Evolutionary conservation across 495 filamentous ascomycete species (phyloP).

Genomic region (Melanomma pulvis-pyrius): DNA sequence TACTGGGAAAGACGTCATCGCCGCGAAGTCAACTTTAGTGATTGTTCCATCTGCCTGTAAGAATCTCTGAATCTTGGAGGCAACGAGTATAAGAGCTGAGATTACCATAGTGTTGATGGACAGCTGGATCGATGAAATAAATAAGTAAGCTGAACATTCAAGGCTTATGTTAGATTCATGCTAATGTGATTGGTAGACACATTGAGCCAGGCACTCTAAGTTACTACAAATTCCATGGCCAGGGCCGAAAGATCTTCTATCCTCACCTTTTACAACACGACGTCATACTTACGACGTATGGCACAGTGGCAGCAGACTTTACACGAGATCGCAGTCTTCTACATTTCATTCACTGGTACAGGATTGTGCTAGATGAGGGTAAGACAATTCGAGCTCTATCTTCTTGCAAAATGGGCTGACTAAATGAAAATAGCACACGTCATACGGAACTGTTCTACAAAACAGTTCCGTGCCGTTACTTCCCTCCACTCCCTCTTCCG

Average conservation of each 20-base stretch:
- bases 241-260: conserved; percentile 24
- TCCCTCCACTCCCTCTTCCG: conserved; percentile 37
- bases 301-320: conserved; percentile 43
- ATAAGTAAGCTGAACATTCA: conserved; percentile 37
- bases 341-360: conserved; percentile 44
- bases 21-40: conserved; percentile 50
- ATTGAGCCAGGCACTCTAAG: too few relatives aligned
- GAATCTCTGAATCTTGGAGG: neutral
- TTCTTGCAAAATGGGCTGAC: too few relatives aligned
- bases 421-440: too few relatives aligned
- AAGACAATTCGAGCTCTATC: too few relatives aligned
- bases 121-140: conserved; percentile 42
- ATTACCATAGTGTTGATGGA: conserved; percentile 36
- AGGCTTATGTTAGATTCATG: too few relatives aligned
- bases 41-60: conserved; percentile 48
- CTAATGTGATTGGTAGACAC: too few relatives aligned
- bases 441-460: too few relatives aligned
- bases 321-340: conserved; percentile 34
- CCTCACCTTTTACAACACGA: conserved; percentile 39
- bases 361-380: conserved; percentile 55
- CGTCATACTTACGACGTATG: conserved; percentile 51
- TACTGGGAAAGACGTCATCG: neutral
- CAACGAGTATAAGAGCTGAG: neutral
- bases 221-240: conserved; percentile 45
- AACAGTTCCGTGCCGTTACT: too few relatives aligned